These are phyloP conservation scores for Mortierella sp. DNA, from an alignment of 371 early-diverging fungal species.

Conservation along the genomic window DNA sequence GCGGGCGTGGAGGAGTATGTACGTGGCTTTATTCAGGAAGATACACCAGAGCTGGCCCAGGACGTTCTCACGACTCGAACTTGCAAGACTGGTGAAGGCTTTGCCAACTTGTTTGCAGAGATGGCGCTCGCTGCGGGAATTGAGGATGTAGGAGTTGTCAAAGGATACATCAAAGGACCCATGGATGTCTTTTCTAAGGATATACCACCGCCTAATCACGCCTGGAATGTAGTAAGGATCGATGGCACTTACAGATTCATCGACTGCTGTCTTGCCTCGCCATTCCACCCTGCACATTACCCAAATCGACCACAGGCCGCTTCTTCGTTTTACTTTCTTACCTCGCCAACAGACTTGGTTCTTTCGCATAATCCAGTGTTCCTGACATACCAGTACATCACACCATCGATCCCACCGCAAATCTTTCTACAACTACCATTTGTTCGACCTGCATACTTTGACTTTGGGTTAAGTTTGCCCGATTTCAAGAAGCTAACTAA, in stretches of 20 bases:
- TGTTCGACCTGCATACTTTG: constrained; percentile 54
- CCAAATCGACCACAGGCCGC: constrained; percentile 42
- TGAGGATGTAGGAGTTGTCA: constrained; percentile 64
- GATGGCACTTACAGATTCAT: constrained; percentile 72
- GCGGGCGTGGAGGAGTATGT: constrained; percentile 39
- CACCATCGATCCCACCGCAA: constrained; percentile 43
- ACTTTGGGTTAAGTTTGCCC: constrained; percentile 44
- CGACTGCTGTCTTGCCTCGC: constrained; percentile 72
- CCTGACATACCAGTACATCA: constrained; percentile 50
- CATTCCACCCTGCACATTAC: constrained; percentile 46
- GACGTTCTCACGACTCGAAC: constrained; percentile 59
- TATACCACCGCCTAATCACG: constrained; percentile 63
- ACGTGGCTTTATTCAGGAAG: constrained; percentile 44
- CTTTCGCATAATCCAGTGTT: constrained; percentile 51
- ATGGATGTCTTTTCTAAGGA: constrained; percentile 54
- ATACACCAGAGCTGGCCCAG: constrained; percentile 57
- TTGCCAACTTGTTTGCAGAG: constrained; percentile 69
- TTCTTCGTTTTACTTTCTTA: constrained; percentile 54
- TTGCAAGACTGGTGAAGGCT: constrained; percentile 64
- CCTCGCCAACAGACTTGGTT: constrained; percentile 44
- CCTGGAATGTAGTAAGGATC: constrained; percentile 72
- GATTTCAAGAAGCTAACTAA: constrained; percentile 45
- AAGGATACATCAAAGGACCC: constrained; percentile 68
- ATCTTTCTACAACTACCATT: constrained; percentile 50
- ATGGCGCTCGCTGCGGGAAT: constrained; percentile 70